Base-by-base conservation (phyloP, 768 basidiomycete genomes). In the Thelephora ganbajun region DNA sequence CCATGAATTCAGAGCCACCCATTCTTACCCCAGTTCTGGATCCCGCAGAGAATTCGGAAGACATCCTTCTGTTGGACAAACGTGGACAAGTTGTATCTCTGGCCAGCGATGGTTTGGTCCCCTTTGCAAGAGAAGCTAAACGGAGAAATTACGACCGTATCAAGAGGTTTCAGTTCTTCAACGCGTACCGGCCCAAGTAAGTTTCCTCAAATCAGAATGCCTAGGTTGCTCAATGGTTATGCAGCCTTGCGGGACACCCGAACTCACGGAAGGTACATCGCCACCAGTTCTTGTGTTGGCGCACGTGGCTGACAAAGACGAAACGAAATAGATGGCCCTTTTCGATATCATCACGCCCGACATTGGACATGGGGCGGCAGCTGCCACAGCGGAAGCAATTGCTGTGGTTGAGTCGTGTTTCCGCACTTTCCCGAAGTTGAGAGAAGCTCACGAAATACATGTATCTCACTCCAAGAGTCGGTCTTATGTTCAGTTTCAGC, bases 321-420 rank as follows among this genome's bases (percentile, higher is more conserved):
- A 11, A 41, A 18, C 22, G 9, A 4, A 30, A 30, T 22, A 41
- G 39, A 41, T 80, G 0, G 87, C 87, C 0, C 71, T 84, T 18
- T 80, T 89, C 52, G 88, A 92, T 59, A 87, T 92, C 46, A 82
- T 92, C 51, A 83, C 83, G 11, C 77, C 78, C 0, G 87, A 90
- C 55, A 57, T 82, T 33, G 67, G 65, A 36, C 69, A 63, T 18
- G 82, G 85, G 1, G 74, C 79, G 7, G 62, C 74, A 20, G 84
- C 83, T 9, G 79, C 86, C 13, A 76, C 74, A 6, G 85, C 83
- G 9, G 89, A 92, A 60, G 65, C 81, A 2, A 74, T 92, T 43
- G 68, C 80, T 2, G 68, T 90, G 13, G 73, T 78, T 13, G 77
- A 75, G 50, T 73, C 80, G 48, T 77, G 76, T 49, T 65, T 91